Conservation (phyloP, 2,329 filamentous ascomycete species). For the Tothia fuscella region DNA sequence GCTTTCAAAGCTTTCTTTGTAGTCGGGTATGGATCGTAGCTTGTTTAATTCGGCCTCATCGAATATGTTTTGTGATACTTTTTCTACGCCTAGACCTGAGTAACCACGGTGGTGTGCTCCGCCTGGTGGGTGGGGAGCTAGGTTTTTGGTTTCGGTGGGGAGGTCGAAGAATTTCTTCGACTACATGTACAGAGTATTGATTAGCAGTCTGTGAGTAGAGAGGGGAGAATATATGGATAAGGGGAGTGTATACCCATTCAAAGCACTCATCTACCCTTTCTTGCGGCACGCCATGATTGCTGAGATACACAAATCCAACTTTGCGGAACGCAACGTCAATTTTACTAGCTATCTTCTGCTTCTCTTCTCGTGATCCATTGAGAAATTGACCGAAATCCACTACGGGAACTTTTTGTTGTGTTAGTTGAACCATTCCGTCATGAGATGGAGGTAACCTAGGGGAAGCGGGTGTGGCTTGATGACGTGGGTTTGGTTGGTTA, state of each 20-base stretch:
- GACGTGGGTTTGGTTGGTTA: background rate
- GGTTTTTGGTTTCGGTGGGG: constrained; percentile 22
- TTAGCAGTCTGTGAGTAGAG: background rate
- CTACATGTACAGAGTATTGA: constrained; percentile 15
- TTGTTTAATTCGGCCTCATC: constrained; percentile 15
- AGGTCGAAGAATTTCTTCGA: constrained; percentile 27
- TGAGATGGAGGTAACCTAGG: background rate
- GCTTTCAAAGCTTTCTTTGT: constrained; percentile 24
- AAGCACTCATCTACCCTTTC: constrained; percentile 21
- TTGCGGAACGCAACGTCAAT: constrained; percentile 27
- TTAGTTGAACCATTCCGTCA: background rate
- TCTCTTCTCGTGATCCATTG: constrained; percentile 14
- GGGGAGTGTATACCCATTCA: constrained; percentile 17
- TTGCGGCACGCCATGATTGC: constrained; percentile 25
- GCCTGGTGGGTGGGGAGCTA: constrained; percentile 28
- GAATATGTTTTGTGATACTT: constrained; percentile 23
- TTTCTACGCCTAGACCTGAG: constrained; percentile 25
- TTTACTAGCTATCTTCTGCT: constrained; percentile 18
- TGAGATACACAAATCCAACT: constrained; percentile 31
- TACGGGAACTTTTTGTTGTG: constrained; percentile 16
- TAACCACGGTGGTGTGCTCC: constrained; percentile 29
- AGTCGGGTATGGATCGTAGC: constrained; percentile 19
- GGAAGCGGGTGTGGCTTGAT: background rate
- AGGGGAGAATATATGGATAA: background rate
- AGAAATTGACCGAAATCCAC: constrained; percentile 20